phyloP scores from a whole-genome alignment of 768 basidiomycete genomes.

The Amanita thiersii region DNA sequence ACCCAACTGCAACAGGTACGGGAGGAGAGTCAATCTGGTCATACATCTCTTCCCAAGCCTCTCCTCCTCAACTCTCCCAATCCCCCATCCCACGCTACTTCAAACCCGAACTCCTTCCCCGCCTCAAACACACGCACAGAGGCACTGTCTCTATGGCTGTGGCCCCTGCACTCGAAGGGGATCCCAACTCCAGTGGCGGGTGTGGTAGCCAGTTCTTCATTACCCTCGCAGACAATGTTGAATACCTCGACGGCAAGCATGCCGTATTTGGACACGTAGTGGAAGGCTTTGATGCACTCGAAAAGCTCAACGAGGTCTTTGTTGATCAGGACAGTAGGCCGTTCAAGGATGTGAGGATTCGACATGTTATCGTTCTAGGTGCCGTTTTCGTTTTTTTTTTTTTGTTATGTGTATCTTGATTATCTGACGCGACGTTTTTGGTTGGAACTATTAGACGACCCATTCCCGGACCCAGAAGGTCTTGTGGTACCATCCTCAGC shows the following conservation, averaged over 20 bases:
- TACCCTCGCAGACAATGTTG: conserved; percentile 83
- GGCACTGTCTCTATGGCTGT: conserved; percentile 99
- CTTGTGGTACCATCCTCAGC: conserved; percentile 65
- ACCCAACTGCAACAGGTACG: conserved; percentile 90
- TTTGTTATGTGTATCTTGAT: conserved; percentile 5
- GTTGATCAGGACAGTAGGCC: conserved; percentile 85
- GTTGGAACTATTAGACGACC: conserved; percentile 64
- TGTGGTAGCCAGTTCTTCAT: conserved; percentile 97
- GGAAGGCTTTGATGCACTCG: conserved; percentile 86
- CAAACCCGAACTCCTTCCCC: conserved; percentile 71
- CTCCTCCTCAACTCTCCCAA: conserved; percentile 18
- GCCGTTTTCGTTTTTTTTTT: conserved; percentile 11
- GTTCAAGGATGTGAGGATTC: conserved; percentile 88
- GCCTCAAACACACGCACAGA: conserved; percentile 72
- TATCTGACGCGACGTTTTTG: conserved; percentile 5
- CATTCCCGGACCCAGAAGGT: conserved; percentile 82
- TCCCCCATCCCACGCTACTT: conserved; percentile 66
- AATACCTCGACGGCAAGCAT: conserved; percentile 90
- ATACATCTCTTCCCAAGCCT: conserved; percentile 42
- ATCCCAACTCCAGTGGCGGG: conserved; percentile 37
- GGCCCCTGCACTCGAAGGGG: conserved; percentile 61
- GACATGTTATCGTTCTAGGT: conserved; percentile 96
- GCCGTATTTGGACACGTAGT: conserved; percentile 95
- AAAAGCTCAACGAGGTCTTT: conserved; percentile 89
- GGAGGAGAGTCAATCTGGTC: conserved; percentile 92